These are phyloP conservation scores for Trametopsis cervina DNA, from an alignment of 768 basidiomycete species.

Conservation along the genomic window DNA sequence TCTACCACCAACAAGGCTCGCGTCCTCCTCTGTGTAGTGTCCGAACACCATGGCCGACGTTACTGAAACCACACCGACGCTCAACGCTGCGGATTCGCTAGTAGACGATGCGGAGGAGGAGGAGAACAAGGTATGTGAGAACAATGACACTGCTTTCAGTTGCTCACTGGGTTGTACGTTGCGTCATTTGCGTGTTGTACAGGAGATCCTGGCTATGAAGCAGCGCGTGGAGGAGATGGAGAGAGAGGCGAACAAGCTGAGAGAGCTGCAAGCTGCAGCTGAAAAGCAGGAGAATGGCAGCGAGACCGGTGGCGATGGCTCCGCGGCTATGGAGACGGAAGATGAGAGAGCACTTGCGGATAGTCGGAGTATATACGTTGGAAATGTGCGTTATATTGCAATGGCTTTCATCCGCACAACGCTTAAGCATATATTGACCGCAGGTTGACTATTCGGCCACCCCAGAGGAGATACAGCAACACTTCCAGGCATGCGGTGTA, in stretches of 20 bases:
- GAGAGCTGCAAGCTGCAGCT: slow-evolving; percentile 79
- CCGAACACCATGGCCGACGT: slow-evolving; percentile 22
- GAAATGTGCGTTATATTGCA: slow-evolving; percentile 63
- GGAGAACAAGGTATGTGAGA: slow-evolving; percentile 26
- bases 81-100: slow-evolving; percentile 17
- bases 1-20: not conserved
- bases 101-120: slow-evolving; percentile 29
- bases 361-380: slow-evolving; percentile 85
- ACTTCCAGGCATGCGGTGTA: slow-evolving; percentile 95
- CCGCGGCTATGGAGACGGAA: slow-evolving; percentile 63
- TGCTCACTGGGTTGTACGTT: not conserved
- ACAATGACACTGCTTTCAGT: not conserved
- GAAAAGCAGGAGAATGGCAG: slow-evolving; percentile 47
- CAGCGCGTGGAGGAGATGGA: slow-evolving; percentile 93
- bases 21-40: not conserved
- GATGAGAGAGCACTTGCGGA: slow-evolving; percentile 83
- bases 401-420: not conserved
- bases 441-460: slow-evolving; percentile 98
- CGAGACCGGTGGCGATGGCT: slow-evolving; percentile 38
- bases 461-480: slow-evolving; percentile 95
- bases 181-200: not conserved
- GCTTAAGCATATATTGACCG: not conserved
- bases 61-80: slow-evolving; percentile 19
- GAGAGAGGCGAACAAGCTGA: slow-evolving; percentile 78
- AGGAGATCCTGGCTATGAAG: slow-evolving; percentile 90